Percentiles rank a stretch among this genome's conserved stretches.
These are phyloP conservation scores for Pilasporangium apinafurcum DNA, from an alignment of 352 stramenopile genomes.

Conservation along the genomic window DNA sequence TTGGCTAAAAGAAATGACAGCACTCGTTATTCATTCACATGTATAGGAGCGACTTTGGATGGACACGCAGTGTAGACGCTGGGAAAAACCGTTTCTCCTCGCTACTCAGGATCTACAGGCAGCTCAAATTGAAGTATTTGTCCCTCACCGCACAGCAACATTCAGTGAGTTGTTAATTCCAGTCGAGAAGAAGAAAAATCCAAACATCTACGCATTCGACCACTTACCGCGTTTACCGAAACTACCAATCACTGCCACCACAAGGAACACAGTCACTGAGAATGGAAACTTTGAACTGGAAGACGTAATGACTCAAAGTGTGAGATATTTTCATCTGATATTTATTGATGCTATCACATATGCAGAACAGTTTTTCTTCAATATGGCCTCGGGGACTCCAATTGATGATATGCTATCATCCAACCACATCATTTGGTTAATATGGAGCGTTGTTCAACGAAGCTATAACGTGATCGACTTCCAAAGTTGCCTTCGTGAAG, in stretches of 20 bases:
- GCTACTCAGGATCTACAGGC: background rate
- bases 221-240: slow-evolving; percentile 4
- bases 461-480: slow-evolving; percentile 8
- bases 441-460: slow-evolving; percentile 13
- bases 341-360: slow-evolving; percentile 1
- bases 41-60: slow-evolving; percentile 10
- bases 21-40: background rate
- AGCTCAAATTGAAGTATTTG: slow-evolving; percentile 1
- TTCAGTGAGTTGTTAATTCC: slow-evolving; percentile 11
- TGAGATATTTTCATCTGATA: background rate
- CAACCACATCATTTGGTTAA: background rate
- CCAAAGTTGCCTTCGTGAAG: slow-evolving; percentile 7
- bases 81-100: slow-evolving; percentile 13
- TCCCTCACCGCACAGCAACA: slow-evolving; percentile 8
- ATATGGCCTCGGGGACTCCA: background rate
- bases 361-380: slow-evolving; percentile 1
- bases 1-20: background rate
- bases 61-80: slow-evolving; percentile 12
- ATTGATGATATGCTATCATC: background rate
- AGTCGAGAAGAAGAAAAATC: background rate
- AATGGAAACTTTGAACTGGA: slow-evolving; percentile 7
- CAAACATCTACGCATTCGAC: slow-evolving; percentile 11
- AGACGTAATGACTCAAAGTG: background rate
- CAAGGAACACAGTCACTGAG: background rate
- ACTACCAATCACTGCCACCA: too few species aligned